Percentiles rank a stretch among this genome's conserved stretches.
phyloP scores from a whole-genome alignment of 208 protist genomes.

The Herpetomonas samuelpessoai region DNA sequence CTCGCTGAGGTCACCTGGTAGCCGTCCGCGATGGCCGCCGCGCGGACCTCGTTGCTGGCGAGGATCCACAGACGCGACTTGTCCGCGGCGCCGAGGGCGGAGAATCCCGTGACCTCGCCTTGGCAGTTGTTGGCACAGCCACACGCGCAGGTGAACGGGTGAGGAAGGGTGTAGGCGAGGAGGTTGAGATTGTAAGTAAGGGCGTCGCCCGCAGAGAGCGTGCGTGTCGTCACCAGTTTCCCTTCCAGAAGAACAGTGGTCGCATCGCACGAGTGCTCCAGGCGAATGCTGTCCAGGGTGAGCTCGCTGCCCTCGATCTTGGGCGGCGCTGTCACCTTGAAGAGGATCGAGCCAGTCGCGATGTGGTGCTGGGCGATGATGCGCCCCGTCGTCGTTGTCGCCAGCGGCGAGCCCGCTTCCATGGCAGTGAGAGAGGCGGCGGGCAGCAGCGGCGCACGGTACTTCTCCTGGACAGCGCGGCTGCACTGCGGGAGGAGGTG shows the following conservation, averaged over 20 bases:
- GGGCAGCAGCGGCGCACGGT: slow-evolving; percentile 29
- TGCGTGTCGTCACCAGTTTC: slow-evolving; percentile 39
- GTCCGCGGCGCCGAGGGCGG: slow-evolving; percentile 21
- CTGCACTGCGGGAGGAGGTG: slow-evolving; percentile 63
- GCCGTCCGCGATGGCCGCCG: slow-evolving; percentile 36
- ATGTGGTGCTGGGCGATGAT: slow-evolving; percentile 55
- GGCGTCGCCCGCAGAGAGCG: slow-evolving; percentile 56
- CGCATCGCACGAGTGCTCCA: slow-evolving; percentile 75
- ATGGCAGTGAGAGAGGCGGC: slow-evolving; percentile 32
- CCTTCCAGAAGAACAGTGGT: slow-evolving; percentile 68
- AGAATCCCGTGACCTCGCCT: slow-evolving; percentile 44
- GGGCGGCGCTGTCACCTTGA: slow-evolving; percentile 23
- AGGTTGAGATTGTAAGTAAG: slow-evolving; percentile 70
- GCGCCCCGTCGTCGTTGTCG: slow-evolving; percentile 31
- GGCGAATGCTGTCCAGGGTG: slow-evolving; percentile 43
- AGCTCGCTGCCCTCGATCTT: slow-evolving; percentile 30
- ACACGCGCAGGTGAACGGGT: slow-evolving; percentile 50
- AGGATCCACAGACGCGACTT: slow-evolving; percentile 42
- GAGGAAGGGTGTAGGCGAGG: slow-evolving; percentile 38
- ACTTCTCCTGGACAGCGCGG: slow-evolving; percentile 70
- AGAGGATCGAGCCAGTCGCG: slow-evolving; percentile 57
- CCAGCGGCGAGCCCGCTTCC: slow-evolving; percentile 21
- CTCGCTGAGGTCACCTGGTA: slow-evolving; percentile 39
- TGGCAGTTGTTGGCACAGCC: slow-evolving; percentile 29
- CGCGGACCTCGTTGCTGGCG: slow-evolving; percentile 31